Base-by-base conservation (phyloP, 78 protist genomes). In the Ministeria vibrans region DNA sequence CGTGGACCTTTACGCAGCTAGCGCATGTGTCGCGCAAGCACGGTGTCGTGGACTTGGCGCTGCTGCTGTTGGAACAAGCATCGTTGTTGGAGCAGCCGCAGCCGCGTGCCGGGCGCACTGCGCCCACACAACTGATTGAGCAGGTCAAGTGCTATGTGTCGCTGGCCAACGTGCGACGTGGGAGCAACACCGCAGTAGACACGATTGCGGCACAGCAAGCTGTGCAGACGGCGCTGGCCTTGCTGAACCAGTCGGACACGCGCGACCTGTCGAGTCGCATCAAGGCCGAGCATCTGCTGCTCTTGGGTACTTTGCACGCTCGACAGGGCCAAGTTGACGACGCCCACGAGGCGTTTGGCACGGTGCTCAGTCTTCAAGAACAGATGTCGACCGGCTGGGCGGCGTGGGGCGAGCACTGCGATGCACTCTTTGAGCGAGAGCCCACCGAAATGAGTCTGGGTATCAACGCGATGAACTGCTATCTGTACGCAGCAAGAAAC, bases 371-470 rank as follows among this genome's bases (percentile, higher is more conserved):
- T 28, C 42, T 77, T 4, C 59, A 45, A 75, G 88, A 88, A 22
- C 81, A 46, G 75, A 46, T 42, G 38, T 28, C 92, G 34, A 76
- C 68, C 70, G 85, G 77, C 49, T 88, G 92, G 92, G 30, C 62
- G 6, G 82, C 75, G 38, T 84, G 92, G 92, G 92, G 84, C n/a
- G 41, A 45, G 34, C 84, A 79, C 68, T 88, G 92, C 71, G 92
- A 88, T 44, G 75, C 68, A 25, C 83, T 59, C 36, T 20, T 23
- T 20, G 66, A 23, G 23, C 66, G 42, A 27, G 87, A 83, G 34
- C 42, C 61, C 72, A 61, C 79, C 1, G 42, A 71, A 38, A 73
- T 88, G 88, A 42, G 73, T 78, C 38, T 76, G 78, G 62, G 86
- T 74, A 68, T 72, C 76, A 0, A 79, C 71, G 53, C 68, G 64